Evolutionary conservation across 441 rosid species (phyloP).

Genomic region (Capsella rubella): DNA sequence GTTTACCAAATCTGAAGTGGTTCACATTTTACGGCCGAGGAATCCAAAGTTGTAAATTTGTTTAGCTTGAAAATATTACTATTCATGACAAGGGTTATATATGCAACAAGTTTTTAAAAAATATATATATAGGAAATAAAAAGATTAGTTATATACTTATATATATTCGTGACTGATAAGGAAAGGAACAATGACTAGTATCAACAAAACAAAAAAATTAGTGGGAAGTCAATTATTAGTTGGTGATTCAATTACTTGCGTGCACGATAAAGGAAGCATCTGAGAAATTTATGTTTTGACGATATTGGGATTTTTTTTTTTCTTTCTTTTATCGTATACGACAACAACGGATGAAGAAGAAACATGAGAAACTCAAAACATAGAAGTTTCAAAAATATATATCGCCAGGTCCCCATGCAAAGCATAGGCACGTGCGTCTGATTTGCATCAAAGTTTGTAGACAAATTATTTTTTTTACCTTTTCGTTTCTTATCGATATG

Average conservation of each 20-base stretch:
- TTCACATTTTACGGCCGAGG: conserved; percentile 45
- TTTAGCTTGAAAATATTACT: background rate
- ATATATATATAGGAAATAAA: background rate
- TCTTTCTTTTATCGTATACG: background rate
- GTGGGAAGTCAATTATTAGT: conserved; percentile 41
- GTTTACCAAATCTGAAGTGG: conserved; percentile 54
- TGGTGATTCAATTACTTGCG: conserved; percentile 47
- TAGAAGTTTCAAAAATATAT: conserved; percentile 16
- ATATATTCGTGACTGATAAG: conserved; percentile 20
- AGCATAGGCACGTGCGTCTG: conserved; percentile 43
- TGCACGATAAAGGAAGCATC: conserved; percentile 44
- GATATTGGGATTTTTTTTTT: background rate
- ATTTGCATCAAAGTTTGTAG: conserved; percentile 42
- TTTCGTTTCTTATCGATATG: conserved; percentile 6
- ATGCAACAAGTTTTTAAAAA: background rate
- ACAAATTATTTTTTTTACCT: conserved; percentile 17
- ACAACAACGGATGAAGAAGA: background rate
- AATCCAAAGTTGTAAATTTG: conserved; percentile 53
- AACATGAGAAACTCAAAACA: conserved; percentile 32
- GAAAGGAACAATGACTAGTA: conserved; percentile 22
- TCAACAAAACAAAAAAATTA: conserved; percentile 2
- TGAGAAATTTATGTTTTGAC: conserved; percentile 2
- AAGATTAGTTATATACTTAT: background rate
- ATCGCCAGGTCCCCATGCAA: conserved; percentile 41
- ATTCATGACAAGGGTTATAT: too few relatives aligned